phyloP scores from a whole-genome alignment of 164 flowering plant species.

The Saururus chinensis region DNA sequence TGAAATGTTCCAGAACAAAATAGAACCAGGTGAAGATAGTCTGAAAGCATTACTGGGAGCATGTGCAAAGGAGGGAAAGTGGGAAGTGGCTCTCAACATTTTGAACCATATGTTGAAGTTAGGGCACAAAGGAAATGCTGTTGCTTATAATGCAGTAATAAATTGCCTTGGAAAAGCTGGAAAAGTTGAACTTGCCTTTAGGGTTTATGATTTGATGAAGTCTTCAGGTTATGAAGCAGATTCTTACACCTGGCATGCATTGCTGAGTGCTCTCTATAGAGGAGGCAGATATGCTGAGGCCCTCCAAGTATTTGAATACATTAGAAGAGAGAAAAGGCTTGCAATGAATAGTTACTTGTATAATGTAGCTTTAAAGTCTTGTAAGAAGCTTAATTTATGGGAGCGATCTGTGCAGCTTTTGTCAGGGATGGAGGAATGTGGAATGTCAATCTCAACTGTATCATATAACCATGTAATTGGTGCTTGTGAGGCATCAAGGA shows the following conservation, averaged over 20 bases:
- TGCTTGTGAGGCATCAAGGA: constrained; percentile 76
- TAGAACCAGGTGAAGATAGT: constrained; percentile 42
- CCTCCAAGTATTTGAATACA: constrained; percentile 51
- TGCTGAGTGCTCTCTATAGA: constrained; percentile 55
- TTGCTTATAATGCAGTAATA: constrained; percentile 66
- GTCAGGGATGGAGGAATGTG: constrained; percentile 77
- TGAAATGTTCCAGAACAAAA: constrained; percentile 54
- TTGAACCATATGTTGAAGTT: constrained; percentile 45
- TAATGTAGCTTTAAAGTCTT: constrained; percentile 59
- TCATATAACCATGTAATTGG: constrained; percentile 74
- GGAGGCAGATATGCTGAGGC: constrained; percentile 49
- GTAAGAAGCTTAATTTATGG: constrained; percentile 71
- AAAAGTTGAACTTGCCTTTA: constrained; percentile 45
- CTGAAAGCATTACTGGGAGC: constrained; percentile 67
- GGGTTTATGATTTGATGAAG: constrained; percentile 38
- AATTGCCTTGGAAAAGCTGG: constrained; percentile 76
- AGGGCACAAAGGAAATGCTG: constrained; percentile 43
- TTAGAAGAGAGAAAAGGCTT: constrained; percentile 28
- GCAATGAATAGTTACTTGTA: constrained; percentile 44
- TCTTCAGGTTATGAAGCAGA: constrained; percentile 52
- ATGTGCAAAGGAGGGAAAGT: constrained; percentile 57
- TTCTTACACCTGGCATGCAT: constrained; percentile 73
- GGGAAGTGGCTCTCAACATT: constrained; percentile 47
- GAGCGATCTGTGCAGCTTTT: constrained; percentile 68
- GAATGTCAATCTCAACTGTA: constrained; percentile 30